Percentiles rank a stretch among this genome's conserved stretches.
Evolutionary conservation across 192 early-diverging fungal species (phyloP).

Genomic region (Umbelopsis sp.): DNA sequence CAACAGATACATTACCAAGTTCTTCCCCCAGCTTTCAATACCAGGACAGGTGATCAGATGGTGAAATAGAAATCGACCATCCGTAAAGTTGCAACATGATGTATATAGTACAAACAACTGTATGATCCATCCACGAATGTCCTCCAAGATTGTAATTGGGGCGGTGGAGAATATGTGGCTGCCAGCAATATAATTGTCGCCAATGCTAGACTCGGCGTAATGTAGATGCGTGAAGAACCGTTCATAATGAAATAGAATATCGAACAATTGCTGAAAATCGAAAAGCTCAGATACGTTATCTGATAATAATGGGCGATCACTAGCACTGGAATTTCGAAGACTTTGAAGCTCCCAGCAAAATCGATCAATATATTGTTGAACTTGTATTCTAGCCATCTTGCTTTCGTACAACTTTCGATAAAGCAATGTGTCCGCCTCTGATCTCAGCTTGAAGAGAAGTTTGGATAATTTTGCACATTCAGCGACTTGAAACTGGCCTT

Average conservation of each 20-base stretch:
- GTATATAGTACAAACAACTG: not conserved
- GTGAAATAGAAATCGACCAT: slow-evolving; percentile 5
- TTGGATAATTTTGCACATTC: slow-evolving; percentile 7
- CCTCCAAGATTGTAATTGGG: slow-evolving; percentile 16
- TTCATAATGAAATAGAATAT: slow-evolving; percentile 15
- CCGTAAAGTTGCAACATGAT: not conserved
- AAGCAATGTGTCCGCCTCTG: not conserved
- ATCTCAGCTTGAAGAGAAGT: not conserved
- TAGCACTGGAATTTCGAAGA: not conserved
- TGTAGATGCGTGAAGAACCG: slow-evolving; percentile 3
- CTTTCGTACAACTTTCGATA: slow-evolving; percentile 11
- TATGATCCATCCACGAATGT: not conserved
- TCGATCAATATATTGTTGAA: not conserved
- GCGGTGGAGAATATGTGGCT: not conserved
- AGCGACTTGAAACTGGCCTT: not conserved
- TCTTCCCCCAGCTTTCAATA: slow-evolving; percentile 1
- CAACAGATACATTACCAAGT: not conserved
- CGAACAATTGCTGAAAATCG: not conserved
- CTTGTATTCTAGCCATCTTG: slow-evolving; percentile 13
- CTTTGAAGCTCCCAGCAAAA: not conserved
- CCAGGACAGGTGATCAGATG: not conserved
- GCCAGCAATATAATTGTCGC: not conserved
- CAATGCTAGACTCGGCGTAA: not conserved
- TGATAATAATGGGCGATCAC: not conserved
- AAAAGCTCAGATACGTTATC: not conserved